A percentile compares a stretch with the other conserved stretches of the same genome.
These are phyloP conservation scores for Zasmidium citrigriseum DNA, from an alignment of 2,329 filamentous ascomycete genomes.

Conservation along the genomic window DNA sequence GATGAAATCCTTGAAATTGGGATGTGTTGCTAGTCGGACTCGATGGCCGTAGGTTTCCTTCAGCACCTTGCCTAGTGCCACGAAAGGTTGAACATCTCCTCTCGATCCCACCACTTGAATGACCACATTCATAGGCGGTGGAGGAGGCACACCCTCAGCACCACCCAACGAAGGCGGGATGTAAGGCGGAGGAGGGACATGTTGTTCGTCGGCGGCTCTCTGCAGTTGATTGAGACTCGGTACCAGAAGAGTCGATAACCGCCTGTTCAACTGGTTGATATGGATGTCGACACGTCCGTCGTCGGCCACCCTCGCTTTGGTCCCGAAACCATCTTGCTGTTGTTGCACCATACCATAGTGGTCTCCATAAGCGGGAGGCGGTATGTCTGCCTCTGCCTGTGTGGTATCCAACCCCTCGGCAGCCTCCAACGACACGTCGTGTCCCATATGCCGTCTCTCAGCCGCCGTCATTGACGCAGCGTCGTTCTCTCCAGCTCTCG, in stretches of 20 bases:
- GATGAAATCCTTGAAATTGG: constrained; percentile 51
- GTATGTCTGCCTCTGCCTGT: constrained; percentile 26
- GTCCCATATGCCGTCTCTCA: constrained; percentile 28
- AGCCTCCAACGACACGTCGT: constrained; percentile 25
- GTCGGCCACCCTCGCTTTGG: constrained; percentile 47
- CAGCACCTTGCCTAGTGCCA: constrained; percentile 51
- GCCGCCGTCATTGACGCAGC: constrained; percentile 10
- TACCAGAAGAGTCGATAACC: constrained; percentile 66
- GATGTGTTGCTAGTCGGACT: constrained; percentile 51
- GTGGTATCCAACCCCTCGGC: constrained; percentile 9
- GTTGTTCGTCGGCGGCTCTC: constrained; percentile 49
- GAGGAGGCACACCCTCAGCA: constrained; percentile 57
- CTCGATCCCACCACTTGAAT: constrained; percentile 52
- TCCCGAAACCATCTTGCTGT: constrained; percentile 41
- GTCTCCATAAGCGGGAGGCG: constrained; percentile 43
- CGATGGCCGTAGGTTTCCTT: constrained; percentile 51
- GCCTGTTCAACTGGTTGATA: constrained; percentile 69
- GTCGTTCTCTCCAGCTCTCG: constrained; percentile 24
- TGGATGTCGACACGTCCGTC: constrained; percentile 80
- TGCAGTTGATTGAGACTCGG: constrained; percentile 63
- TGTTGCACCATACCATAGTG: constrained; percentile 39
- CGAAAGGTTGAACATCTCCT: constrained; percentile 54
- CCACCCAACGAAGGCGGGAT: constrained; percentile 73
- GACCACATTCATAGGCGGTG: constrained; percentile 51
- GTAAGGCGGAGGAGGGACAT: constrained; percentile 62